Evolutionary conservation across 345 rosid genomes (phyloP).

Genomic region (Erodium maritimum): DNA sequence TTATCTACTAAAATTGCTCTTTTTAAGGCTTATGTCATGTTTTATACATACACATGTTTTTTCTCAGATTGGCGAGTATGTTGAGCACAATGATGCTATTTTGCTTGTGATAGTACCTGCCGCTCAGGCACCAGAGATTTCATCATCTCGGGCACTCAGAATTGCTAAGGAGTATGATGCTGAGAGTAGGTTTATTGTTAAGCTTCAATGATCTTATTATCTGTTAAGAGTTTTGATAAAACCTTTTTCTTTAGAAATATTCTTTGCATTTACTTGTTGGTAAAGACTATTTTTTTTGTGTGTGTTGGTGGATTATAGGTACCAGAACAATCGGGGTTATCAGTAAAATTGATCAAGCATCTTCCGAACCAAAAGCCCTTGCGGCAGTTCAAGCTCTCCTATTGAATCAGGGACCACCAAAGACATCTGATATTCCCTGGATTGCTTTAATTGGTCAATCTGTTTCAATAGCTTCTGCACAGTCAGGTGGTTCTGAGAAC

Average conservation of each 20-base stretch:
- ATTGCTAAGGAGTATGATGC: slow-evolving; percentile 88
- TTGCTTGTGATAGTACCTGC: slow-evolving; percentile 87
- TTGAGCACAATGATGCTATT: slow-evolving; percentile 80
- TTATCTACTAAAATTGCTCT: not conserved
- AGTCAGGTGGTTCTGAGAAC: slow-evolving; percentile 67
- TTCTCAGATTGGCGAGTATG: slow-evolving; percentile 63
- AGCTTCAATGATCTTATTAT: slow-evolving; percentile 5
- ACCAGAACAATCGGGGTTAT: slow-evolving; percentile 92
- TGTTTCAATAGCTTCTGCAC: slow-evolving; percentile 79
- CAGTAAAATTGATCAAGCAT: slow-evolving; percentile 91
- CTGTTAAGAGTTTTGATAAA: not conserved
- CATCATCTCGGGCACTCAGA: slow-evolving; percentile 81
- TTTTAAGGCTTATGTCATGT: not conserved
- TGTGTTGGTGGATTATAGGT: slow-evolving; percentile 32
- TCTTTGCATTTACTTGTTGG: slow-evolving; percentile 4
- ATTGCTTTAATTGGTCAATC: slow-evolving; percentile 97
- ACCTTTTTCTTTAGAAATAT: not conserved
- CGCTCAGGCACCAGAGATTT: slow-evolving; percentile 76
- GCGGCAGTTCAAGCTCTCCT: slow-evolving; percentile 95
- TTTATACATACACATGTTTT: too few species aligned
- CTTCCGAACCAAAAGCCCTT: slow-evolving; percentile 76
- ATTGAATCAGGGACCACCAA: slow-evolving; percentile 84
- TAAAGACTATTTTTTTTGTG: slow-evolving; percentile 1
- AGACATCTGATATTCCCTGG: slow-evolving; percentile 92
- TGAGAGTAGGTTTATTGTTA: slow-evolving; percentile 43